Evolutionary conservation across 352 stramenopile genomes (phyloP).

Genomic region (Phytophthora litchii): DNA sequence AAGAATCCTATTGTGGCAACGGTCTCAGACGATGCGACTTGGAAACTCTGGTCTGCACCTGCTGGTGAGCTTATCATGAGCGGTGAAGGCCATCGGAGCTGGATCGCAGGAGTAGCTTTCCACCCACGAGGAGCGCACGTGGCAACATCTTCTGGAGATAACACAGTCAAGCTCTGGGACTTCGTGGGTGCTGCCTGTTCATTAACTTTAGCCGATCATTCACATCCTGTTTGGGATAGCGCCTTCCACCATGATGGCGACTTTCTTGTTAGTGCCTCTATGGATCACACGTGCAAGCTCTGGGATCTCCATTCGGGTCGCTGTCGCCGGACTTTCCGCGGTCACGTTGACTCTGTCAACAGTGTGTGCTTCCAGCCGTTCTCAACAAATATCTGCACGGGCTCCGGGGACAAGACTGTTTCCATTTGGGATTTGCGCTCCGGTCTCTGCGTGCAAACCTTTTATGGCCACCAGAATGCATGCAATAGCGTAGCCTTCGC

Average conservation of each 20-base stretch:
- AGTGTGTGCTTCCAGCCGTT: slow-evolving; percentile 93
- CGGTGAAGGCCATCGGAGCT: slow-evolving; percentile 92
- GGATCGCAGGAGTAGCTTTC: slow-evolving; percentile 92
- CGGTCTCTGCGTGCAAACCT: slow-evolving; percentile 92
- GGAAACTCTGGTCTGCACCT: slow-evolving; percentile 95
- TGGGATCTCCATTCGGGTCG: slow-evolving; percentile 92
- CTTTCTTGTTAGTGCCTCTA: slow-evolving; percentile 92
- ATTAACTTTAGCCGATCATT: slow-evolving; percentile 91
- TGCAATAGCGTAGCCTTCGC: slow-evolving; percentile 91
- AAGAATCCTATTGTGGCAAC: slow-evolving; percentile 93
- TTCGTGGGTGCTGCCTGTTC: slow-evolving; percentile 90
- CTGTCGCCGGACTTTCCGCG: slow-evolving; percentile 93
- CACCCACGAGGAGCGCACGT: slow-evolving; percentile 93
- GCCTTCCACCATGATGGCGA: slow-evolving; percentile 94
- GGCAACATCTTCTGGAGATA: slow-evolving; percentile 91
- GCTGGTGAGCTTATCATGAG: slow-evolving; percentile 95
- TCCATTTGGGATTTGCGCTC: slow-evolving; percentile 95
- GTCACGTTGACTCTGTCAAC: slow-evolving; percentile 96
- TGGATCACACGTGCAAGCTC: slow-evolving; percentile 95
- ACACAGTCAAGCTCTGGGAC: slow-evolving; percentile 96
- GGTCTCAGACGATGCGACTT: slow-evolving; percentile 94
- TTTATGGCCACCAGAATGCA: slow-evolving; percentile 95
- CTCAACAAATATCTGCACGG: slow-evolving; percentile 93
- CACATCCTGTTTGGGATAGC: slow-evolving; percentile 93
- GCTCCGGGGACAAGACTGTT: slow-evolving; percentile 94